A percentile compares a stretch with the other conserved stretches of the same genome.
phyloP scores from a whole-genome alignment of 495 filamentous ascomycete species.

The Aspergillus mulundensis region DNA sequence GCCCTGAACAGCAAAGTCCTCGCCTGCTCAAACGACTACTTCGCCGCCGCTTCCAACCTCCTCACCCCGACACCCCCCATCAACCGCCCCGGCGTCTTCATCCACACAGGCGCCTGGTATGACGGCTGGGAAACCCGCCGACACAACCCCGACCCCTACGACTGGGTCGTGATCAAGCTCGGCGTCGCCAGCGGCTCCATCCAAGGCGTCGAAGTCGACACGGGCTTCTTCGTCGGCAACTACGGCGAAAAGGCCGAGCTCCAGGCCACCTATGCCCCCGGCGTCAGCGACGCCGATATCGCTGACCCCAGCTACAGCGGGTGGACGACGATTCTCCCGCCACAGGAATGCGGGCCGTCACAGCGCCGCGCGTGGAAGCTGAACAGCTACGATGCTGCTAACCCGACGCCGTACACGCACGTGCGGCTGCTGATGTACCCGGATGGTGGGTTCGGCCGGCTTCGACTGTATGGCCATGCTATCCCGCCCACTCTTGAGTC shows the following conservation, averaged over 20 bases:
- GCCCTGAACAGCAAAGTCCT: constrained; percentile 71
- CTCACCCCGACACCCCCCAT: constrained; percentile 71
- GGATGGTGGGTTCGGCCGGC: constrained; percentile 88
- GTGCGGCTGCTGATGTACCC: constrained; percentile 87
- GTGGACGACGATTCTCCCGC: constrained; percentile 72
- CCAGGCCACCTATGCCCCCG: constrained; percentile 64
- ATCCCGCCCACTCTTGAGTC: constrained; percentile 36
- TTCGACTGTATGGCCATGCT: constrained; percentile 75
- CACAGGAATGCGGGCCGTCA: constrained; percentile 68
- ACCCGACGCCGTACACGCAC: constrained; percentile 73
- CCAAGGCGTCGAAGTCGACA: constrained; percentile 81
- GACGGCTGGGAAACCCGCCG: constrained; percentile 93
- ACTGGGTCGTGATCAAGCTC: constrained; percentile 80
- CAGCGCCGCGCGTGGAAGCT: constrained; percentile 78
- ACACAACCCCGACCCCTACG: constrained; percentile 74
- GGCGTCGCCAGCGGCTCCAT: constrained; percentile 75
- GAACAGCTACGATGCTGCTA: constrained; percentile 33
- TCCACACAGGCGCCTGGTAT: constrained; percentile 86
- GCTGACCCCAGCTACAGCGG: constrained; percentile 51
- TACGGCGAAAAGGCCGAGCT: constrained; percentile 79
- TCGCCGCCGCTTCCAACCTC: constrained; percentile 78
- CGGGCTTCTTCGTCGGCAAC: constrained; percentile 82
- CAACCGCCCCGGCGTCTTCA: constrained; percentile 74
- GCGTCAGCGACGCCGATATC: constrained; percentile 56
- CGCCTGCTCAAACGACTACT: constrained; percentile 82